Percentiles rank a stretch among this genome's conserved stretches.
phyloP scores from a whole-genome alignment of 2,329 filamentous ascomycete genomes.

The Calonectria honghensis region DNA sequence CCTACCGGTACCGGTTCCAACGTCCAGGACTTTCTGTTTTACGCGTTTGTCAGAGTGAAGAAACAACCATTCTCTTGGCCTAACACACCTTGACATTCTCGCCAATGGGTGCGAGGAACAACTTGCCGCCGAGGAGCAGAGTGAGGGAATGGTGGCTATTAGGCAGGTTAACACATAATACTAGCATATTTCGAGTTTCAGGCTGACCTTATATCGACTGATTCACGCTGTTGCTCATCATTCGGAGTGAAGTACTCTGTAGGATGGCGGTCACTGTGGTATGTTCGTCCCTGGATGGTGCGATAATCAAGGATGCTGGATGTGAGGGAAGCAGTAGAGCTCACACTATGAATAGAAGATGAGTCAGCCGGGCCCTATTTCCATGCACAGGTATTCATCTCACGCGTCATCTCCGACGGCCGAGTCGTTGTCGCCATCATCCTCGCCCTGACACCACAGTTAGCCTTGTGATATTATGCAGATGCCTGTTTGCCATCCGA shows the following conservation, averaged over 20 bases:
- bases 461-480: neutral
- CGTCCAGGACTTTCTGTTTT: constrained; percentile 27
- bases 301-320: constrained; percentile 41
- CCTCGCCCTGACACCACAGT: neutral
- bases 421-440: neutral
- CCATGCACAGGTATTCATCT: neutral
- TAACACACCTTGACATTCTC: constrained; percentile 18
- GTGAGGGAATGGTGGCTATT: constrained; percentile 38
- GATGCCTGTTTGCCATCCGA: neutral
- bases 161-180: neutral
- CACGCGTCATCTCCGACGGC: neutral
- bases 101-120: constrained; percentile 28
- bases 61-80: neutral
- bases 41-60: neutral
- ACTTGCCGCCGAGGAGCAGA: constrained; percentile 32
- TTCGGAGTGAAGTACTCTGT: constrained; percentile 40
- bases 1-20: constrained; percentile 31
- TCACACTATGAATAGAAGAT: constrained; percentile 6
- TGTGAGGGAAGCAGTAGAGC: constrained; percentile 38
- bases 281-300: constrained; percentile 38
- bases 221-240: constrained; percentile 39
- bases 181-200: no score
- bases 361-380: neutral
- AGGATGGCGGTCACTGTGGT: constrained; percentile 37
- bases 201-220: constrained; percentile 38